Evolutionary conservation across 495 filamentous ascomycete species (phyloP), one percentile per base, ranked within the genome.

Genomic region (Cercophora scortea): DNA sequence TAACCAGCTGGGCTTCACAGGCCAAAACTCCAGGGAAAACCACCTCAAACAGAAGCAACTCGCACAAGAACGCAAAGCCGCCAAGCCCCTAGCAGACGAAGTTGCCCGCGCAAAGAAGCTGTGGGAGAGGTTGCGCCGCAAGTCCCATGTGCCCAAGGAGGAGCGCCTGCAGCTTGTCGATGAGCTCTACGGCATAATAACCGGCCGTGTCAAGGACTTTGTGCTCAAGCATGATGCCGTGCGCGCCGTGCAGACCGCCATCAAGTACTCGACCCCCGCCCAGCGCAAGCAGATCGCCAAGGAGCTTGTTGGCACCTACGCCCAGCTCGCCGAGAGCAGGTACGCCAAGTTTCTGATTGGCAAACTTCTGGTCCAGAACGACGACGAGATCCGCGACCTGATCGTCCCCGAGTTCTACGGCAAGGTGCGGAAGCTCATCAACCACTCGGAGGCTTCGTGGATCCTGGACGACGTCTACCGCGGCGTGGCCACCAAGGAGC

Each of bases 141-240:
- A 96, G 68, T 94, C 90, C 8, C 88, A 96, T 60, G 87, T 96
- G 1, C 85, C 88, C 15, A 76, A 79, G 51, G 87, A 90, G 40
- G 89, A 97, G 68, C 78, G 94, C 49, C 87, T 92, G 66, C 79
- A 84, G 65, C 79, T 97, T 16, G 85, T 97, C 34, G 80, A 80
- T 18, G 91, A 97, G 73, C 77, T 97, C 6, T 96, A 90, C 66
- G 80, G 83, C 46, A 91, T 97, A 58, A 86, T 96, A 61, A 94
- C 86, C 6, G 90, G 90, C 17, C 79, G 84, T 15, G 84, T 97
- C 59, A 89, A 89, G 63, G 94, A 96, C 45, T 95, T 96, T 55
- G 92, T 96, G 19, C 87, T 99, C 73, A 99, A 97, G 76, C 94
- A 99, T 67, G 94, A 99, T 62, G 88, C 90, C 9, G 93, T 95